Conservation (phyloP, 2,329 filamentous ascomycete genomes). For the Cladosporium velox region DNA sequence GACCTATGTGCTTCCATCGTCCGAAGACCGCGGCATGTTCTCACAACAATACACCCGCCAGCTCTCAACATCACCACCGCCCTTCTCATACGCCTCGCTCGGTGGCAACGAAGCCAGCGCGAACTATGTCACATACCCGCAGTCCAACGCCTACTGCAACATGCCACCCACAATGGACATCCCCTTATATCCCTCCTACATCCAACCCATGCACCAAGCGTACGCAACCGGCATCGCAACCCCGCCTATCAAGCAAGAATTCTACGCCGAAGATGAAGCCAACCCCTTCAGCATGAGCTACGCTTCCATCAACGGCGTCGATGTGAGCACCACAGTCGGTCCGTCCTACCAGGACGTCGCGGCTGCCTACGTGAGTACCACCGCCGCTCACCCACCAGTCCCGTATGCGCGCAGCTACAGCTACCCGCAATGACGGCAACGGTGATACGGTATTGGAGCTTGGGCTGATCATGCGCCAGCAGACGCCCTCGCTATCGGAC, state of each 20-base stretch:
- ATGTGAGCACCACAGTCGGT: slow-evolving; percentile 46
- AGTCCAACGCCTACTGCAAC: slow-evolving; percentile 26
- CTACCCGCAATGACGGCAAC: slow-evolving; percentile 19
- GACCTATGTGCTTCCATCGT: slow-evolving; percentile 35
- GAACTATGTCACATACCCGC: slow-evolving; percentile 47
- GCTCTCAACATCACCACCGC: slow-evolving; percentile 70
- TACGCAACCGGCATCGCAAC: slow-evolving; percentile 44
- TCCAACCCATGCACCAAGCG: slow-evolving; percentile 49
- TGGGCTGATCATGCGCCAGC: slow-evolving; percentile 47
- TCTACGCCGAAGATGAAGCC: slow-evolving; percentile 62
- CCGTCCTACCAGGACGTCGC: slow-evolving; percentile 20
- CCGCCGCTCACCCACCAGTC: slow-evolving; percentile 39
- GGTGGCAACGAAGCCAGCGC: slow-evolving; percentile 61
- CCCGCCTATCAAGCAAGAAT: slow-evolving; percentile 66
- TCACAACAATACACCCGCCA: slow-evolving; percentile 66
- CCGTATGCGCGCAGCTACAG: slow-evolving; percentile 27
- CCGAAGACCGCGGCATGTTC: slow-evolving; percentile 67
- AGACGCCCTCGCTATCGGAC: slow-evolving; percentile 78
- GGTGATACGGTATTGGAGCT: slow-evolving; percentile 4
- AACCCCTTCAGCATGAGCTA: slow-evolving; percentile 70
- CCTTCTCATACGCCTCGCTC: slow-evolving; percentile 68
- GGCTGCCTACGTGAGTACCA: slow-evolving; percentile 69
- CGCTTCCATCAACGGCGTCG: slow-evolving; percentile 64
- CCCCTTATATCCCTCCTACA: slow-evolving; percentile 55
- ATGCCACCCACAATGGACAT: slow-evolving; percentile 50